Evolutionary conservation across 2,329 filamentous ascomycete genomes (phyloP).

Genomic region (Paraphoma chrysanthemicola): DNA sequence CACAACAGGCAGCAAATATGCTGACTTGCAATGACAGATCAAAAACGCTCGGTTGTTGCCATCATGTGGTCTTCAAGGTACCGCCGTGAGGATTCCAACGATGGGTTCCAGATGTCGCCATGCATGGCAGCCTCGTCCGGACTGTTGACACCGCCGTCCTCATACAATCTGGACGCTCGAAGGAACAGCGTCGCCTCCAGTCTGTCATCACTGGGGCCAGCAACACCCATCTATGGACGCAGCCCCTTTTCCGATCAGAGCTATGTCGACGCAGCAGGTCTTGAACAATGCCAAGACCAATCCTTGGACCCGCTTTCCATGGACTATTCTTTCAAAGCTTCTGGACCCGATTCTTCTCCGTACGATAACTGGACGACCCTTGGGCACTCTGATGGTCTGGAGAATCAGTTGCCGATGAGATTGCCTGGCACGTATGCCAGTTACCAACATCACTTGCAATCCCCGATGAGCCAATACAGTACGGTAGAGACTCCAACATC

Average conservation of each 20-base stretch:
- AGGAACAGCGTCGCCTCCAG: constrained; percentile 39
- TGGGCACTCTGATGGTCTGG: constrained; percentile 2
- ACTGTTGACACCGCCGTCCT: constrained; percentile 33
- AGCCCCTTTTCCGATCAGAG: constrained; percentile 31
- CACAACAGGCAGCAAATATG: constrained; percentile 2
- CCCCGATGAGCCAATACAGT: constrained; percentile 3
- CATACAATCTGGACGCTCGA: constrained; percentile 36
- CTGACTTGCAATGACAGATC: background rate
- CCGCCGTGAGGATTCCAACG: constrained; percentile 18
- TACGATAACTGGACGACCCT: constrained; percentile 16
- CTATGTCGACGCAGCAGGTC: constrained; percentile 21
- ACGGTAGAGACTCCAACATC: constrained; percentile 5
- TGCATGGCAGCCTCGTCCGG: constrained; percentile 23
- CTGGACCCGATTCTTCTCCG: constrained; percentile 7
- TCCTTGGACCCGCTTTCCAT: constrained; percentile 22
- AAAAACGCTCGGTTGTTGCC: background rate
- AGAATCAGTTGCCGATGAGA: constrained; percentile 6
- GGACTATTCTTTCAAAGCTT: constrained; percentile 10
- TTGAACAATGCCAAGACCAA: constrained; percentile 20
- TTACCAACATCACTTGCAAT: constrained; percentile 9
- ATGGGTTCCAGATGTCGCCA: constrained; percentile 29
- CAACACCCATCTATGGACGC: constrained; percentile 33
- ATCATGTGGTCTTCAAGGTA: constrained; percentile 18
- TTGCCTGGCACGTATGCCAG: constrained; percentile 5
- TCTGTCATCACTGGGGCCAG: constrained; percentile 33